A percentile compares a stretch with the other conserved stretches of the same genome.
These are phyloP conservation scores for Sextonia rubra DNA, from an alignment of 164 flowering plant genomes.

Conservation along the genomic window DNA sequence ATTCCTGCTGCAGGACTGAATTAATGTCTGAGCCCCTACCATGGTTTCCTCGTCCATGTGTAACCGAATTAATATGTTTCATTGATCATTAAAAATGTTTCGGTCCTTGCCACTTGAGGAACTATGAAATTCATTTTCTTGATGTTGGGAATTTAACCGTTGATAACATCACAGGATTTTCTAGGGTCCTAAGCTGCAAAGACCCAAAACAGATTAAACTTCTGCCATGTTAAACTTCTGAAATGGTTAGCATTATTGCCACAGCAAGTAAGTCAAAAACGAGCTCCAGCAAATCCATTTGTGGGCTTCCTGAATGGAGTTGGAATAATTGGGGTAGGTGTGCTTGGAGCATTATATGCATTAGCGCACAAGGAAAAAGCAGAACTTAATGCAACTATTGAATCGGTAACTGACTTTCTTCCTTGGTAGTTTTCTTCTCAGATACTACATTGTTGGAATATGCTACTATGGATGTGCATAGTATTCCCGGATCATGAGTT, in stretches of 20 bases:
- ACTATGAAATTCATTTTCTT: background rate
- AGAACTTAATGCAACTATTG: conserved; percentile 14
- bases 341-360: conserved; percentile 76
- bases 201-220: background rate
- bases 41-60: conserved; percentile 2
- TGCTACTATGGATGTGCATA: too few species aligned
- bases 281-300: conserved; percentile 38
- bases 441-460: too few species aligned
- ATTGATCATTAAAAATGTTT: background rate
- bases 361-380: conserved; percentile 56
- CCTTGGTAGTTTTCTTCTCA: too few species aligned
- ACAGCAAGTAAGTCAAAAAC: conserved; percentile 33
- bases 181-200: background rate
- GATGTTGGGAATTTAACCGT: background rate
- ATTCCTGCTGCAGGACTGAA: too few species aligned
- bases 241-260: conserved; percentile 11
- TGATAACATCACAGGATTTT: background rate
- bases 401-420: conserved; percentile 5
- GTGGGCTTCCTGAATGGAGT: conserved; percentile 61
- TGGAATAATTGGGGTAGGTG: conserved; percentile 63
- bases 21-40: too few species aligned
- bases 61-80: background rate
- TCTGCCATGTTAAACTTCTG: conserved; percentile 6
- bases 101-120: background rate
- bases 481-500: too few species aligned